Conservation (phyloP, 805 yeast species). For the Wickerhamomyces canadensis region DNA sequence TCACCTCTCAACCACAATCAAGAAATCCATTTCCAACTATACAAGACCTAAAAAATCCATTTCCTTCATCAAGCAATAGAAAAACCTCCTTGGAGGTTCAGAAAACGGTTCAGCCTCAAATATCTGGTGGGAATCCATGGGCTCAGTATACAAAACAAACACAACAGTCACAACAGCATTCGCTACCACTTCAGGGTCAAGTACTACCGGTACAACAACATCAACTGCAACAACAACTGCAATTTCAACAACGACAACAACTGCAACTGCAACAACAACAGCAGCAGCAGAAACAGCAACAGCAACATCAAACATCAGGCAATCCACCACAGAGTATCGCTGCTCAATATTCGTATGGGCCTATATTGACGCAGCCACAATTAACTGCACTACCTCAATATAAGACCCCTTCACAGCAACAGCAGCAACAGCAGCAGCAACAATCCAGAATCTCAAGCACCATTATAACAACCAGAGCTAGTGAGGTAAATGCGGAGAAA, state of each 20-base stretch:
- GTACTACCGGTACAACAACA: neutral
- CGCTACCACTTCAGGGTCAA: neutral
- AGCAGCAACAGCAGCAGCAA: too few species aligned
- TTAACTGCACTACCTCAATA: neutral
- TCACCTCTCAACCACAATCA: slow-evolving; percentile 2
- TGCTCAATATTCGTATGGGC: neutral
- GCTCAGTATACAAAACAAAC: slow-evolving; percentile 5
- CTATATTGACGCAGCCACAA: neutral
- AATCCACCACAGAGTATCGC: too few species aligned
- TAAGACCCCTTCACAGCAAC: neutral
- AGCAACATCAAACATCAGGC: neutral
- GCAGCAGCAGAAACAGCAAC: too few species aligned
- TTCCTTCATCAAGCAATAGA: slow-evolving; percentile 8
- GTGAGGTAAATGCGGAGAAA: neutral
- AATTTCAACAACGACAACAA: neutral
- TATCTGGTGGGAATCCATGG: slow-evolving; percentile 21
- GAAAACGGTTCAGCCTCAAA: slow-evolving; percentile 9
- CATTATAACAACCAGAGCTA: neutral
- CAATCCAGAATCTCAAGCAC: too few species aligned
- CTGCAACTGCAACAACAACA: neutral
- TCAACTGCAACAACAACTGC: neutral
- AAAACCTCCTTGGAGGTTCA: slow-evolving; percentile 6
- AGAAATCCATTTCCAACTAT: slow-evolving; percentile 19
- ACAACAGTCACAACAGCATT: neutral
- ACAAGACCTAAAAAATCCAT: slow-evolving; percentile 12